Evolutionary conservation across 805 yeast species (phyloP), one percentile per base, ranked within the genome.

Genomic region (Myxozyma monticola): DNA sequence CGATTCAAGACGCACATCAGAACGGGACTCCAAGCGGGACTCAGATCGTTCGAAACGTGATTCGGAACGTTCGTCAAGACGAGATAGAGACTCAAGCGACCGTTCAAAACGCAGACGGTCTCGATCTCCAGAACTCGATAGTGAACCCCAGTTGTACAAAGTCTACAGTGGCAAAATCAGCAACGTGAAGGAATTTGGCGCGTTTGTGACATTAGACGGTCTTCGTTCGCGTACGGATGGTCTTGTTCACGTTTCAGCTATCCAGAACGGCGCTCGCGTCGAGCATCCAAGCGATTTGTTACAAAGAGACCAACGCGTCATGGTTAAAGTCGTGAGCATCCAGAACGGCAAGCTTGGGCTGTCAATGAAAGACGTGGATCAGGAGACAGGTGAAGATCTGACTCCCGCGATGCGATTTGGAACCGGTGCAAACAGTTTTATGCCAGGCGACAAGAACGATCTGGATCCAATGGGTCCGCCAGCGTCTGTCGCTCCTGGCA

Each of bases 181-280:
- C 40, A 79, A 77, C 38, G 60, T 86, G 1, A 80, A 81, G 37
- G 66, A 76, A 1, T 90, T 81, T 67, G 97, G 98, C 0, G 95
- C 88, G 0, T 91, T 90, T 63, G 77, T 88, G 0, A 67, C 78
- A 8, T 64, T 90, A 1, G 56, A 66, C 4, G 79, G 75, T 0
- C 61, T 73, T 1, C 49, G 61, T 34, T 62, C 63, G 12, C 56
- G 54, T 21, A 64, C 65, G 18, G 80, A 71, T 60, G 96, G 95
- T 0, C 70, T 90, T 15, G 83, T 90, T 33, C 97, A 90, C 63
- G 75, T 85, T 0, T 87, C 96, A 0, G 84, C 81, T 37, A 72
- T 90, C 72, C 60, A 50, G 36, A 26, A 79, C 3, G 63, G 64
- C n/a, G 57, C 69, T 2, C 69, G 88, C 41, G 69, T 84, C 1